Evolutionary conservation across 805 yeast species (phyloP), one percentile per base, ranked within the genome.

Genomic region (Starmerella vaccinii): DNA sequence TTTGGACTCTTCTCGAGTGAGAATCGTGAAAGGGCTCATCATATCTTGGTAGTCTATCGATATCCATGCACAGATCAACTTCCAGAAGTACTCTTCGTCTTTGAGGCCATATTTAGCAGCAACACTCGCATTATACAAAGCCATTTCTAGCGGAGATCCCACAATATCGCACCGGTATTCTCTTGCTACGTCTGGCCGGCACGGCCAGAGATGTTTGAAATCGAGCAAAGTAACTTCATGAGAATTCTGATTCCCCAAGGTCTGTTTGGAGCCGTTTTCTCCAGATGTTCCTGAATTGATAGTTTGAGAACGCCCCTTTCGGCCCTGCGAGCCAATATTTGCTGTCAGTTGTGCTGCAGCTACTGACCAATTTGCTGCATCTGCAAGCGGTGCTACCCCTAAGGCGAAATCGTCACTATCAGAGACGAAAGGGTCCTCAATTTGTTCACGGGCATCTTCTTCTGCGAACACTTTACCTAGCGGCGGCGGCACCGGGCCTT

Each of bases 61-160:
- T 16, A 52, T 32, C 52, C 49, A 53, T 2, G 53, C 50, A 5
- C 30, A 16, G 9, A 63, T 49, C 27, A 68, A 46, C 16, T 71
- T 75, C 97, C 97, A 89, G 26, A 84, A 80, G 55, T 82, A 81
- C 7, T 84, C 79, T 1, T 86, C 71, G 21, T 79, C 86, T 7
- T 67, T 67, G 46, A 76, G 73, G 0, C 84, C 86, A 65, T 76
- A 71, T 46, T 74, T 74, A 23, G 69, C 70, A 1, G 95, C 94
- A 2, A 89, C 81, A 21, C 69, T 67, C 1, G 87, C 78, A 62
- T 90, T 89, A 62, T 82, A 77, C 9, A 70, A 63, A 0, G 94
- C 87, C 50, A 86, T 65, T 29, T 71, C 73, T 46, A 76, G 81
- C 0, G 92, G 83, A 0, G 46, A 49, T 12, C 73, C 70, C 7